These are phyloP conservation scores for Saraca asoca DNA, from an alignment of 331 rosid genomes.

Conservation along the genomic window DNA sequence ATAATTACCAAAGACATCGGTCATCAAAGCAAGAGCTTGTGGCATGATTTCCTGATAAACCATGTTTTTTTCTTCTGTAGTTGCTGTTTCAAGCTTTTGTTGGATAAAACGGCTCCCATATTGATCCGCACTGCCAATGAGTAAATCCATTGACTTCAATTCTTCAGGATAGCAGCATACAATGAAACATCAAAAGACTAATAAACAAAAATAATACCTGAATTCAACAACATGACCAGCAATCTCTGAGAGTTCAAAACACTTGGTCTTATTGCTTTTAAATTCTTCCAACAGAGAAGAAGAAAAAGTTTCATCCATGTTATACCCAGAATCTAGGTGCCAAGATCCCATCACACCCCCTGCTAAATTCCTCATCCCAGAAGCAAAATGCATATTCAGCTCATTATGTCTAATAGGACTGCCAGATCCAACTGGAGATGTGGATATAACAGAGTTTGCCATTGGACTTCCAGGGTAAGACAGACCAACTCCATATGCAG, in stretches of 20 bases:
- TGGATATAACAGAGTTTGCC: constrained; percentile 67
- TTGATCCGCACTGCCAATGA: constrained; percentile 83
- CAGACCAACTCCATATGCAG: constrained; percentile 71
- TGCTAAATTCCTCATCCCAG: constrained; percentile 81
- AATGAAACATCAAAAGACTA: constrained; percentile 9
- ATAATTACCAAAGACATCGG: constrained; percentile 98
- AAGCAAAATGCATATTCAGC: constrained; percentile 67
- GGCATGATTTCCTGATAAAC: constrained; percentile 99
- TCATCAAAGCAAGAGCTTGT: constrained; percentile 90
- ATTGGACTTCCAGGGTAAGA: constrained; percentile 92
- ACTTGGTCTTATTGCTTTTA: constrained; percentile 81
- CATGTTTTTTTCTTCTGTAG: constrained; percentile 81
- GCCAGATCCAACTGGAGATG: constrained; percentile 85
- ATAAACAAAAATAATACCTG: constrained; percentile 48
- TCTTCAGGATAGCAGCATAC: constrained; percentile 20
- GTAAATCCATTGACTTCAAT: constrained; percentile 19
- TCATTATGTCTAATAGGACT: constrained; percentile 90
- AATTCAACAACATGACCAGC: constrained; percentile 86
- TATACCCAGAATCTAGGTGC: constrained; percentile 72
- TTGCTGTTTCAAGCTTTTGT: constrained; percentile 93
- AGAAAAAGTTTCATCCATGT: constrained; percentile 67
- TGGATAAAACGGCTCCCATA: constrained; percentile 98
- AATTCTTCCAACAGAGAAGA: constrained; percentile 90
- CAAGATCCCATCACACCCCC: constrained; percentile 79
- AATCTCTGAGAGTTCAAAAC: constrained; percentile 91